Percentiles rank a stretch among this genome's conserved stretches.
phyloP scores from a whole-genome alignment of 129 eudicot species.

The Tagetes erecta region DNA sequence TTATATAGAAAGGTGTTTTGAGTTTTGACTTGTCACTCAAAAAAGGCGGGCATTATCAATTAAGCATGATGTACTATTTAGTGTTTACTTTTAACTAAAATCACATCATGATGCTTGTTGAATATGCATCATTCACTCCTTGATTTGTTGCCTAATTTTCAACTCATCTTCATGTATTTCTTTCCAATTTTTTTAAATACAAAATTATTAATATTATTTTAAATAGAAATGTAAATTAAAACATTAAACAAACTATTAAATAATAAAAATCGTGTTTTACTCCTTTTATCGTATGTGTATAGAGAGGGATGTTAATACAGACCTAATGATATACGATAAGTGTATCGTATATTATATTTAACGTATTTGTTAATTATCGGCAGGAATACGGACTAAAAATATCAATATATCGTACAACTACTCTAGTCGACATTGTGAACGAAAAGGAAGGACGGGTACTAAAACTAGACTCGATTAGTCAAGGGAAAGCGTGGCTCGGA shows the following conservation, averaged over 20 bases:
- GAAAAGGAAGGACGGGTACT: slow-evolving; percentile 50
- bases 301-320: not conserved
- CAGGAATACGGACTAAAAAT: slow-evolving; percentile 66
- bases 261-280: not conserved
- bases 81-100: not conserved
- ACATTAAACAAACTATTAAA: too few species aligned
- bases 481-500: slow-evolving; percentile 65
- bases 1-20: not conserved
- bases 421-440: slow-evolving; percentile 59
- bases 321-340: too few species aligned
- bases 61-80: not conserved
- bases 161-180: not conserved
- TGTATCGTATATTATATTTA: not conserved
- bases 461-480: slow-evolving; percentile 62
- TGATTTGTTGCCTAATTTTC: slow-evolving; percentile 11
- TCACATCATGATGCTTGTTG: not conserved
- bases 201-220: too few species aligned
- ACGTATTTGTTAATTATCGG: not conserved
- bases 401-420: slow-evolving; percentile 64
- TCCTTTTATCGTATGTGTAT: not conserved
- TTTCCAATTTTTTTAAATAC: not conserved
- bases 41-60: not conserved
- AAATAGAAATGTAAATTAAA: not conserved
- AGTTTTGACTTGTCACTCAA: not conserved
- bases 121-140: slow-evolving; percentile 2